Percentiles rank a stretch among this genome's conserved stretches.
Conservation (phyloP, 202 grass and related monocot genomes). For the Hordeum pubiflorum region DNA sequence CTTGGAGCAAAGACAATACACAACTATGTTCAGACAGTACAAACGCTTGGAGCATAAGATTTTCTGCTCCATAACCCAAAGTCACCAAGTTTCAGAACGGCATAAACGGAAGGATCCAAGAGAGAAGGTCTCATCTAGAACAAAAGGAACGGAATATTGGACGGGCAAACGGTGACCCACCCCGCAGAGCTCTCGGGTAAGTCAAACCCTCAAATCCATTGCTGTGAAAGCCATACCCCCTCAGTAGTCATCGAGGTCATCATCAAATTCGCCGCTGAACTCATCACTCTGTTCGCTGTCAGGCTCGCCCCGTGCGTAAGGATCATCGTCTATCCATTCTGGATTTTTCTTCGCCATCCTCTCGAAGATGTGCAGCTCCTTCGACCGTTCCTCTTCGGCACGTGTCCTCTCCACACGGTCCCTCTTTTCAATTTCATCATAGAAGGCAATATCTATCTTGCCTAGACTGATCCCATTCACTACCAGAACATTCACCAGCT, state of each 20-base stretch:
- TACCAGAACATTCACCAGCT: conserved; percentile 14
- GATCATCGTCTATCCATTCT: background rate
- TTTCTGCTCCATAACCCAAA: background rate
- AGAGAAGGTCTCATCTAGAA: background rate
- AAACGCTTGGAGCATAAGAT: background rate
- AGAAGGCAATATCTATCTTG: conserved; percentile 5
- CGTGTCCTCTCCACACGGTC: background rate
- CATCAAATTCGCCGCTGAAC: background rate
- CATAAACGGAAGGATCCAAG: background rate
- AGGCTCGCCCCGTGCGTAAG: background rate
- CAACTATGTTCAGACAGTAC: background rate
- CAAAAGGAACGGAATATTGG: background rate
- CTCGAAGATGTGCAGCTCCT: background rate
- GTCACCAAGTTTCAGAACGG: background rate
- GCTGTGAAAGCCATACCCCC: background rate
- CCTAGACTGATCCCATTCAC: background rate
- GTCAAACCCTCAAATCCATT: background rate
- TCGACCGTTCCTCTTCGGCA: background rate
- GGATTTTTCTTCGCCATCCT: background rate
- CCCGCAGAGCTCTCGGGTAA: background rate
- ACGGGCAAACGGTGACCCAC: background rate
- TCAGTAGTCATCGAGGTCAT: background rate
- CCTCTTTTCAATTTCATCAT: background rate
- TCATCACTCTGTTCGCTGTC: background rate
- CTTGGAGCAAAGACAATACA: background rate